Evolutionary conservation across 2,329 filamentous ascomycete species (phyloP).

Genomic region (Orbilia oligospora): DNA sequence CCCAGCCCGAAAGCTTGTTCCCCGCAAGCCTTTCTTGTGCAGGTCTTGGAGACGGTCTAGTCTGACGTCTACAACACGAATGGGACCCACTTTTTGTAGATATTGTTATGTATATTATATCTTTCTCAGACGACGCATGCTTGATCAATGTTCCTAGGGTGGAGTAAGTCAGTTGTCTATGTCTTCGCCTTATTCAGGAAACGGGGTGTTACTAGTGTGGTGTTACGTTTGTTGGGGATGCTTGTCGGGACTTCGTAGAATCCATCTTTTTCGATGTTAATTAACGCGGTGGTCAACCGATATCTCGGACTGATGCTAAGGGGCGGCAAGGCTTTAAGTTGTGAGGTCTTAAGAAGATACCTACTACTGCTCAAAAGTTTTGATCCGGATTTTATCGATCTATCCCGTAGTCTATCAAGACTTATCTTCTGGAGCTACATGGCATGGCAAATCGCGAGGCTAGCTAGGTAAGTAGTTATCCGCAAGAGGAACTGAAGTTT

Average conservation of each 20-base stretch:
- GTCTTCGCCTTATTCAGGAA: not conserved
- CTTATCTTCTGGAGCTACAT: not conserved
- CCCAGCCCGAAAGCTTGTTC: slow-evolving; percentile 50
- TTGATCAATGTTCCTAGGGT: not conserved
- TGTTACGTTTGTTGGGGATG: not conserved
- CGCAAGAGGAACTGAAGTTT: too few species aligned
- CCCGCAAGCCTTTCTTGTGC: slow-evolving; percentile 43
- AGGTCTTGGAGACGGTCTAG: not conserved
- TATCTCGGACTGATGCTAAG: not conserved
- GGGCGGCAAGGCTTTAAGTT: too few species aligned
- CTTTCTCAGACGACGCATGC: slow-evolving; percentile 8
- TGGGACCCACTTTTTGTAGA: slow-evolving; percentile 25
- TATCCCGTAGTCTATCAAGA: not conserved
- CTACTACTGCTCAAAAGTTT: not conserved
- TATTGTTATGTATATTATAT: not conserved
- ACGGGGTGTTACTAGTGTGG: not conserved
- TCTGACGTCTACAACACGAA: slow-evolving; percentile 41
- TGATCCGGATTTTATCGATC: not conserved
- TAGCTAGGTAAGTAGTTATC: not conserved
- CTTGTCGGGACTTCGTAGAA: too few species aligned
- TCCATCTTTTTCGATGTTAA: too few species aligned
- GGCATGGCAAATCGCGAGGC: not conserved
- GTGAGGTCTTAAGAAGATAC: not conserved
- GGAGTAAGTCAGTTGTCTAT: slow-evolving; percentile 39
- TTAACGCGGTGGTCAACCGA: not conserved